Percentiles rank a stretch among this genome's conserved stretches.
Evolutionary conservation across 2,329 filamentous ascomycete species (phyloP).

Genomic region (Ilyonectria robusta): DNA sequence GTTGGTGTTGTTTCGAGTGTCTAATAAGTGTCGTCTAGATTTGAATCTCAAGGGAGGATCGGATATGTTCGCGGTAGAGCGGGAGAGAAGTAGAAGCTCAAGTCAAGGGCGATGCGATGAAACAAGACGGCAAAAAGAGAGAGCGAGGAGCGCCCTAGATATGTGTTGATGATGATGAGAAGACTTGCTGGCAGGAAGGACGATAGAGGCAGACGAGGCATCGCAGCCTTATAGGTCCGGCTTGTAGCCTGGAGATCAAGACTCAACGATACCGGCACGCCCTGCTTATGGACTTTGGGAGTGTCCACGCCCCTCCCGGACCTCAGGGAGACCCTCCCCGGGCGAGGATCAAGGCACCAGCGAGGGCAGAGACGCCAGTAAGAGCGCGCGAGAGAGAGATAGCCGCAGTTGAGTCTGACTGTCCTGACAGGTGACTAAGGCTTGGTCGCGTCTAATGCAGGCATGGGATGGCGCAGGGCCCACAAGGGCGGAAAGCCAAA

Average conservation of each 20-base stretch:
- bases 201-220: slow-evolving; percentile 57
- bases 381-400: slow-evolving; percentile 45
- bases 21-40: slow-evolving; percentile 22
- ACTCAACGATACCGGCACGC: slow-evolving; percentile 41
- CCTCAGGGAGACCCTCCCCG: slow-evolving; percentile 30
- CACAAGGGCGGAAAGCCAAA: slow-evolving; percentile 41
- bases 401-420: slow-evolving; percentile 51
- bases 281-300: slow-evolving; percentile 32
- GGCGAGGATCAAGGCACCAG: slow-evolving; percentile 49
- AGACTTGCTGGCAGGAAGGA: slow-evolving; percentile 45
- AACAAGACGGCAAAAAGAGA: slow-evolving; percentile 42
- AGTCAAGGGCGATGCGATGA: slow-evolving; percentile 32
- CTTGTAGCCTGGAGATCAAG: slow-evolving; percentile 50
- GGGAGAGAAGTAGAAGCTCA: slow-evolving; percentile 27
- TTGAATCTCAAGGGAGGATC: slow-evolving; percentile 4
- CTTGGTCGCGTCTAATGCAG: slow-evolving; percentile 49
- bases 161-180: slow-evolving; percentile 34
- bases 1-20: slow-evolving; percentile 16
- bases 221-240: slow-evolving; percentile 68
- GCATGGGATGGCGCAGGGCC: slow-evolving; percentile 46
- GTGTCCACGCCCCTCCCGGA: slow-evolving; percentile 25
- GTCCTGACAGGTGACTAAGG: slow-evolving; percentile 51
- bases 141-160: slow-evolving; percentile 32
- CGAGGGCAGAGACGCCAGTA: slow-evolving; percentile 48
- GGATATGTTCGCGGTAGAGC: slow-evolving; percentile 5